A percentile compares a stretch with the other conserved stretches of the same genome.
Conservation (phyloP, 2,329 filamentous ascomycete species). For the Diaporthe amygdali region DNA sequence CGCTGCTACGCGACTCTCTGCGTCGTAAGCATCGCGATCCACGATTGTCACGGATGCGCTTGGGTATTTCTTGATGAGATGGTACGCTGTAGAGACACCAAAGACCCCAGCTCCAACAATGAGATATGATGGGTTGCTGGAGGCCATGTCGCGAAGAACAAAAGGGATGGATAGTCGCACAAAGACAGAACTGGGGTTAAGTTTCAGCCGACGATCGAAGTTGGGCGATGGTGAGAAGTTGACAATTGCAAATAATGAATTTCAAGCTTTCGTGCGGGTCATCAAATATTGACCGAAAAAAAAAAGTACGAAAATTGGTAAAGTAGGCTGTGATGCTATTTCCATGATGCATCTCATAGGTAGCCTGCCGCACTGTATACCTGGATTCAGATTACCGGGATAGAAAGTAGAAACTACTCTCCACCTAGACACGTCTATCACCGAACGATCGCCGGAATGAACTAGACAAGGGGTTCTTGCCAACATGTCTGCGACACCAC, state of each 20-base stretch:
- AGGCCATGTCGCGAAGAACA: background rate
- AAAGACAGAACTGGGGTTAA: background rate
- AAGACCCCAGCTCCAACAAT: conserved; percentile 72
- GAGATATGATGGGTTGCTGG: conserved; percentile 46
- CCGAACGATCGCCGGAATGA: conserved; percentile 8
- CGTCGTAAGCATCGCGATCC: conserved; percentile 59
- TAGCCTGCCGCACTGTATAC: conserved; percentile 6
- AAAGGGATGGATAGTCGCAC: too few species aligned
- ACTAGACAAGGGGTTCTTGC: background rate
- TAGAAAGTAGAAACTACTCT: background rate
- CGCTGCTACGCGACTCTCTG: conserved; percentile 57
- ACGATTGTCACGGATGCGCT: conserved; percentile 59
- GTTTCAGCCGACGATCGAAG: background rate
- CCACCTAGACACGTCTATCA: background rate
- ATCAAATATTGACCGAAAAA: background rate
- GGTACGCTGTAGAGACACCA: conserved; percentile 69
- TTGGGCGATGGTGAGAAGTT: background rate
- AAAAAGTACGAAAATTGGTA: background rate
- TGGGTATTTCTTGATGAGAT: conserved; percentile 58
- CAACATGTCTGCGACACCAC: background rate
- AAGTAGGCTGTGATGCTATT: background rate
- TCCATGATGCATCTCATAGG: background rate
- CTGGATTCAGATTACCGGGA: background rate
- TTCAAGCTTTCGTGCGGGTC: background rate
- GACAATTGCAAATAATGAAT: background rate